A percentile compares a stretch with the other conserved stretches of the same genome.
Conservation (phyloP, 73 alveolate genomes). For the Paramecium bursaria region DNA sequence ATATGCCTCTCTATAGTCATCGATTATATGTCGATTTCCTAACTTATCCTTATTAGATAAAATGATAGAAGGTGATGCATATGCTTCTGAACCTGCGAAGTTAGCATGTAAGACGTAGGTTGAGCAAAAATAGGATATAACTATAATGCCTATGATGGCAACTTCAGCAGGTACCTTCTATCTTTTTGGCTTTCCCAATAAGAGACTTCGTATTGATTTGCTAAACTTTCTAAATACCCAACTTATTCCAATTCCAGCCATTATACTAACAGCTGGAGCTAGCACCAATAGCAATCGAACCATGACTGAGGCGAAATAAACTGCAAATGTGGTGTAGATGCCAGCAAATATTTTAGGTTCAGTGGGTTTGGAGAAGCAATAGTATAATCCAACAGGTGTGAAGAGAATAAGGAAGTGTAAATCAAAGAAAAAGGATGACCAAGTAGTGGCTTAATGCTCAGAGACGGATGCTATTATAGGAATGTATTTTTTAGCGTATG, state of each 20-base stretch:
- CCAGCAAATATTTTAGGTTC: constrained; percentile 78
- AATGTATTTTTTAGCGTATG: constrained; percentile 89
- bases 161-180: constrained; percentile 51
- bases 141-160: constrained; percentile 28
- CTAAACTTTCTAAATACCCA: constrained; percentile 64
- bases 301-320: constrained; percentile 80
- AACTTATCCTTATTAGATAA: constrained; percentile 80
- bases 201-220: constrained; percentile 50
- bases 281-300: constrained; percentile 78
- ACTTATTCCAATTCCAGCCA: constrained; percentile 80
- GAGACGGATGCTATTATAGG: constrained; percentile 94
- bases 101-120: constrained; percentile 80
- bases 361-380: constrained; percentile 85
- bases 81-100: constrained; percentile 86
- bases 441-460: constrained; percentile 94
- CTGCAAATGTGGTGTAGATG: constrained; percentile 71
- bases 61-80: constrained; percentile 83
- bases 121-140: constrained; percentile 57
- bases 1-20: constrained; percentile 96
- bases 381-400: constrained; percentile 90
- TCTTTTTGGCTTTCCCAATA: constrained; percentile 59
- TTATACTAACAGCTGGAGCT: constrained; percentile 79
- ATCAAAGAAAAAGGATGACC: constrained; percentile 93
- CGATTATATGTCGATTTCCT: constrained; percentile 85
- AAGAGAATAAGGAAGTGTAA: constrained; percentile 82